Evolutionary conservation across 2,329 filamentous ascomycete genomes (phyloP).

Genomic region (Fusarium graminum): DNA sequence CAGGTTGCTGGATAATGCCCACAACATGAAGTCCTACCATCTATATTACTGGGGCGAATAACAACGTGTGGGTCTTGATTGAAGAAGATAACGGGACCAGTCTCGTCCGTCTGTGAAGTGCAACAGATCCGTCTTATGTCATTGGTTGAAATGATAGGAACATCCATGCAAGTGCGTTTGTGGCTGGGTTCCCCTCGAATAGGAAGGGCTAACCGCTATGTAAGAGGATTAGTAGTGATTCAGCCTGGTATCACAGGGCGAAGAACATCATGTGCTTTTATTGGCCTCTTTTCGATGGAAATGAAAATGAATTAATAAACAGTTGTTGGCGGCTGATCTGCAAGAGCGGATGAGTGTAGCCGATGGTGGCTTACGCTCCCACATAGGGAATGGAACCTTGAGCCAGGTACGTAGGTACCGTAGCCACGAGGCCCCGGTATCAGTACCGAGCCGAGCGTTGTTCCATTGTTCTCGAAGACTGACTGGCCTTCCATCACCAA

Average conservation of each 20-base stretch:
- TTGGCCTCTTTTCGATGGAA: constrained; percentile 9
- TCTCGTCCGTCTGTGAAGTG: constrained; percentile 5
- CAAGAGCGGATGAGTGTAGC: constrained; percentile 24
- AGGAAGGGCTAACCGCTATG: constrained; percentile 25
- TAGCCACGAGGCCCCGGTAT: constrained; percentile 6
- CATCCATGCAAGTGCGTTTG: neutral
- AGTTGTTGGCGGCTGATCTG: constrained; percentile 1
- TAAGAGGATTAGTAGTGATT: constrained; percentile 6
- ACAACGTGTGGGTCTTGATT: constrained; percentile 18
- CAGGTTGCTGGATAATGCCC: constrained; percentile 33
- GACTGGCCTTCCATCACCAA: constrained; percentile 9
- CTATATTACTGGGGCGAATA: constrained; percentile 5
- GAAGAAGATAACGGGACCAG: constrained; percentile 15
- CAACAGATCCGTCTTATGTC: constrained; percentile 24
- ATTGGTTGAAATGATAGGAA: constrained; percentile 17
- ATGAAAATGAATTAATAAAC: constrained; percentile 8
- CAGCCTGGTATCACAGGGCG: constrained; percentile 4
- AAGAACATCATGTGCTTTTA: neutral
- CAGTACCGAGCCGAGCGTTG: constrained; percentile 13
- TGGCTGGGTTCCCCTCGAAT: constrained; percentile 11
- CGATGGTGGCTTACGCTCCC: constrained; percentile 39
- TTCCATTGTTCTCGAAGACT: constrained; percentile 31
- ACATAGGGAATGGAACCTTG: neutral
- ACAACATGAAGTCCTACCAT: constrained; percentile 12
- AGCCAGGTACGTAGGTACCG: neutral